Percentiles rank a stretch among this genome's conserved stretches.
Evolutionary conservation across 257 asterid species (phyloP).

Genomic region (Coffea canephora): DNA sequence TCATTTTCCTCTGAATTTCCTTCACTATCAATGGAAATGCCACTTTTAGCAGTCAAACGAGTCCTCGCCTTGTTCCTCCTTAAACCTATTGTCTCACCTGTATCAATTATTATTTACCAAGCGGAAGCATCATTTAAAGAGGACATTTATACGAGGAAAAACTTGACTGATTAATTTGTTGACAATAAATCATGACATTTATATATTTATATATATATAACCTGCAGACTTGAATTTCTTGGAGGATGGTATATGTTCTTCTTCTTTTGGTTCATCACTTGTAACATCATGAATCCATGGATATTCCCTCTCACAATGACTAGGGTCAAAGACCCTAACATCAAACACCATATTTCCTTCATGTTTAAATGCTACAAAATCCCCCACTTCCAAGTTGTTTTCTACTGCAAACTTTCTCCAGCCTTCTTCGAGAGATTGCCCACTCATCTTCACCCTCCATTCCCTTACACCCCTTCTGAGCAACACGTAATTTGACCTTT

Average conservation of each 20-base stretch:
- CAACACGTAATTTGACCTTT: not conserved
- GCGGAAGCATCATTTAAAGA: no score
- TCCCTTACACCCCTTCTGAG: constrained; percentile 16
- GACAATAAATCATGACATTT: no score
- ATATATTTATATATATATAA: no score
- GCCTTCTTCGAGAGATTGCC: constrained; percentile 8
- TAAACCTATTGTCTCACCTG: not conserved
- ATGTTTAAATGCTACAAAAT: constrained; percentile 19
- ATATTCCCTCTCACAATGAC: no score
- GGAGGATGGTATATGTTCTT: no score
- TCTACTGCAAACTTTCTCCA: constrained; percentile 19
- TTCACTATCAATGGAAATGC: not conserved
- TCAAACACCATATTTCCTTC: constrained; percentile 1
- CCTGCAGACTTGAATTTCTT: no score
- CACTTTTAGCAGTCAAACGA: not conserved
- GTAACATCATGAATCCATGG: no score
- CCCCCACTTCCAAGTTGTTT: constrained; percentile 19
- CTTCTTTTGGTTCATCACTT: no score
- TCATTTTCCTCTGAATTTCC: not conserved
- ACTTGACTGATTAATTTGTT: no score
- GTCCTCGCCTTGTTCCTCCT: not conserved
- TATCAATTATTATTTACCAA: no score
- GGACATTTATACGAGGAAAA: no score
- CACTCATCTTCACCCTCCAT: constrained; percentile 20
- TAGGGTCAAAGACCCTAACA: no score